Evolutionary conservation across 352 stramenopile species (phyloP), one percentile per base, ranked within the genome.

Genomic region (Pythium volutum): DNA sequence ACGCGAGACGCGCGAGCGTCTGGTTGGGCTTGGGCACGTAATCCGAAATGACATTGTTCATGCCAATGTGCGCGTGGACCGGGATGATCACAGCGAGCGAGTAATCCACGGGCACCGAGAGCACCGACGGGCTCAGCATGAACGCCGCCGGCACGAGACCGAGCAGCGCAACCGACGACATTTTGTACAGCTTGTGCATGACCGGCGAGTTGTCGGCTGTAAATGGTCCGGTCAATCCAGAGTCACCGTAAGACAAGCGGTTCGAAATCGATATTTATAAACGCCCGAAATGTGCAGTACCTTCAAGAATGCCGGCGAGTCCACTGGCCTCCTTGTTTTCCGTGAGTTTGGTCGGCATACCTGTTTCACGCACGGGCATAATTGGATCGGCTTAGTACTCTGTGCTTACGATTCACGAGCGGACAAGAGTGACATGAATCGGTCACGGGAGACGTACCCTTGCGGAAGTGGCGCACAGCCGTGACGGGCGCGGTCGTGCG

Each of bases 1-100:
- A 80, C 48, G 67, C 79, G 39, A 92, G 57, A 65, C 88, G 84
- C 49, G 64, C 73, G 10, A 90, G 67, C 58, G 77, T 81, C 48
- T 73, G 68, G 52, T 64, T 42, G n/a, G 62, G 59, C 72, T 97
- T 96, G 27, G 94, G 92, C 62, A 96, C 89, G 73, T 98, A 98
- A 77, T 98, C 94, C 34, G 88, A 95, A 49, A 93, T 88, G 57
- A 98, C 91, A 70, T 95, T 91, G 80, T 97, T 98, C 76, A 98
- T 88, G 50, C 94, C 92, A 50, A 98, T 95, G 79, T 97, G 95
- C 33, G 76, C 77, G 74, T 98, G 94, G 39, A 93, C 74, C 3
- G 91, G 81, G 66, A 98, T 80, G 45, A 93, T 75, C 41, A 87
- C 78, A 43, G 87, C 79, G 16, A 98, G 65, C 42, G 81, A 74